Percentiles rank a stretch among this genome's conserved stretches.
Evolutionary conservation across 441 rosid species (phyloP).

Genomic region (California macrophylla): DNA sequence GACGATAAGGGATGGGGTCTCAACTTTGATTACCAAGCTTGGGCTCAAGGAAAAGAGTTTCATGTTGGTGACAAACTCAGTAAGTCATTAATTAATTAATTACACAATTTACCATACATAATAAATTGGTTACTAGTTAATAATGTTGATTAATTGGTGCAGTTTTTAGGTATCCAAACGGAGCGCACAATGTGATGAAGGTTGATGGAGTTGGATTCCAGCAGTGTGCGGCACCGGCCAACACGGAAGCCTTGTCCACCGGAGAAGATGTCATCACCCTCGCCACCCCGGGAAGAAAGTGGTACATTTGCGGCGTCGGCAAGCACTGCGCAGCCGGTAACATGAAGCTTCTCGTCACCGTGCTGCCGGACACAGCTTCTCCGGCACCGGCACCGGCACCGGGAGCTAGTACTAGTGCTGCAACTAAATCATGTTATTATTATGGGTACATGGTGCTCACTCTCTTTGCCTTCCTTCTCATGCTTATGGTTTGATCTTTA

Average conservation of each 20-base stretch:
- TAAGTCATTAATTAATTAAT: too few relatives aligned
- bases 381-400: not conserved
- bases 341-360: slow-evolving; percentile 1
- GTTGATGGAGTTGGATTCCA: not conserved
- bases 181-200: not conserved
- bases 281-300: slow-evolving; percentile 1
- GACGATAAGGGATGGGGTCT: slow-evolving; percentile 34
- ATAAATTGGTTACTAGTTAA: too few relatives aligned
- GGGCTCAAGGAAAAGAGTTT: slow-evolving; percentile 35
- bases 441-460: not conserved
- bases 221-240: not conserved
- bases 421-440: not conserved
- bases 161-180: not conserved
- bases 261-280: not conserved
- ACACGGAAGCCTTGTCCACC: not conserved
- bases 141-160: not conserved
- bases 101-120: too few relatives aligned
- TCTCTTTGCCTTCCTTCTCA: not conserved
- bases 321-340: not conserved
- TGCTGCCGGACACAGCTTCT: not conserved
- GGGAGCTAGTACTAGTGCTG: not conserved
- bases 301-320: slow-evolving; percentile 1
- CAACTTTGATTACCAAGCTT: slow-evolving; percentile 31
- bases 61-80: slow-evolving; percentile 35
- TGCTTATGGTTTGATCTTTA: not conserved